phyloP scores from a whole-genome alignment of 1,284 basidiomycete species.

The Singerocomus rubriflavus region DNA sequence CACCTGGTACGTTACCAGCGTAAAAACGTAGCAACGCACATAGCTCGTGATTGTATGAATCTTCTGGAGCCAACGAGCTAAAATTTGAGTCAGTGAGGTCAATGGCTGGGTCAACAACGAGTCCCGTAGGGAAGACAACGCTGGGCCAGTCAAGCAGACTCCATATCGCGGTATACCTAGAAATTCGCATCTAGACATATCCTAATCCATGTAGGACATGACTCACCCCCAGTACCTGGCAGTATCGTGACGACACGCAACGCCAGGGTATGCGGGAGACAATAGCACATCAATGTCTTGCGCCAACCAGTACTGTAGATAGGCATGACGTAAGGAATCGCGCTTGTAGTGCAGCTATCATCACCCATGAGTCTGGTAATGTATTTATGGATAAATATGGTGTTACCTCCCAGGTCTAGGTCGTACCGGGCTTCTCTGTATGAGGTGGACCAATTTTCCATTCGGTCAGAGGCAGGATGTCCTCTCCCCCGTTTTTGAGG shows the following conservation, averaged over 20 bases:
- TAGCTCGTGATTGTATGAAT: conserved; percentile 17
- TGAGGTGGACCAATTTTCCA: conserved; percentile 27
- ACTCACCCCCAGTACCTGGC: conserved; percentile 34
- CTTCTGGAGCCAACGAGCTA: conserved; percentile 18
- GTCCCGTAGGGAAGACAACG: conserved; percentile 30
- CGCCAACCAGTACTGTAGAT: conserved; percentile 28
- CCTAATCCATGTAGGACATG: neutral
- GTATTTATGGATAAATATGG: neutral
- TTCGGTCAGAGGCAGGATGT: conserved; percentile 30
- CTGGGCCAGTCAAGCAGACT: conserved; percentile 30
- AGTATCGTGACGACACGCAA: conserved; percentile 29
- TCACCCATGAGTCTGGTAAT: neutral
- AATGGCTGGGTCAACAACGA: conserved; percentile 20
- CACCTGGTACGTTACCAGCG: neutral
- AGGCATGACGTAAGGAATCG: conserved; percentile 27
- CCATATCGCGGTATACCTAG: conserved; percentile 27
- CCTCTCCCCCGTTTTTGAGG: conserved; percentile 30
- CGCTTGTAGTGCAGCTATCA: conserved; percentile 26
- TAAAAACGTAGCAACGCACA: conserved; percentile 10
- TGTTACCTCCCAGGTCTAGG: conserved; percentile 33
- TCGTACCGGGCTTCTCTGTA: conserved; percentile 24
- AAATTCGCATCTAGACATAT: neutral
- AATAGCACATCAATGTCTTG: conserved; percentile 33
- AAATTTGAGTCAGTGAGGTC: conserved; percentile 12
- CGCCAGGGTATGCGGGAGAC: conserved; percentile 26